Base-by-base conservation (phyloP, 2,329 filamentous ascomycete species). In the Fusarium burgessii region DNA sequence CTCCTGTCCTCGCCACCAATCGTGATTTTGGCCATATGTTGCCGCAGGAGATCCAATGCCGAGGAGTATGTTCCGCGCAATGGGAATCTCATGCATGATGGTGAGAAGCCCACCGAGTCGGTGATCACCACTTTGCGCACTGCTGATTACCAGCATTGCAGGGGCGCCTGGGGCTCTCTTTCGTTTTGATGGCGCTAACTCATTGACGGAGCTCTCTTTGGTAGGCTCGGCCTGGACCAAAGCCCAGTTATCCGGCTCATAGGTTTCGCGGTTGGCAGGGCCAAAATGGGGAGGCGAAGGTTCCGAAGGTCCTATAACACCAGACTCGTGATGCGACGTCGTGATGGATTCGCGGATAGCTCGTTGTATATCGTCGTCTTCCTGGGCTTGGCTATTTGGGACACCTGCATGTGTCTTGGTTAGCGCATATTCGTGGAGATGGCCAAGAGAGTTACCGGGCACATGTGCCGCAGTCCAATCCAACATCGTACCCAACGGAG, bases 1-100 rank as follows among this genome's bases (percentile, higher is more conserved):
- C 12, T 82, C 76, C 49, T 85, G 81, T 6, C 89, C 89, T 67
- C 84, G 86, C 89, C 89, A 91, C 89, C 89, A 91, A 64, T 88
- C 84, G 15, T 80, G 80, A 68, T 88, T 83, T 70, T 86, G 82
- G 2, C 89, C 88, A 68, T 91, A 91, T 36, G 80, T 83, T 3
- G 79, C 73, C 5, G 83, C 79, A 8, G 83, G 77, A 6, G 76
- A 58, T 3, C 84, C 84, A 13, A 78, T 80, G 27, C 80, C 76
- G 5, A 91, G 81, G 15, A 91, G 79, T 5, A 85, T 79, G 69
- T 90, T 90, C 56, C 89, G 84, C 2, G 84, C 84, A 1, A 88
- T 78, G 2, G 89, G 89, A 27, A 91, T 90, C 59, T 86, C 82
- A 72, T 90, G 87, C 41, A 88, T 82, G 11, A 91, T 88, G 7